phyloP scores from a whole-genome alignment of 1,139 yeast species.

The Suhomyces bokatorum region DNA sequence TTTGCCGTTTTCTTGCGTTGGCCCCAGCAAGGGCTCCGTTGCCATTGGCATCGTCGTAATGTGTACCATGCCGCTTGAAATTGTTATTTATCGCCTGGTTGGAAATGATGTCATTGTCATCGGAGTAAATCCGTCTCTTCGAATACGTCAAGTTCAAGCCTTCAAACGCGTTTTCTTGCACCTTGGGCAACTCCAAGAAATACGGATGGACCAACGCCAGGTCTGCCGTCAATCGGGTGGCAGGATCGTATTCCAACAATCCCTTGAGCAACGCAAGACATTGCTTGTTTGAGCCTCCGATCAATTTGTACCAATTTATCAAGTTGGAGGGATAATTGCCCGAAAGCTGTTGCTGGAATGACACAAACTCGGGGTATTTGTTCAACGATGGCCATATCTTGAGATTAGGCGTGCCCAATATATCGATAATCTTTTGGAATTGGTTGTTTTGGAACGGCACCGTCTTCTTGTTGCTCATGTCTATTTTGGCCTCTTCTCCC shows the following conservation, averaged over 20 bases:
- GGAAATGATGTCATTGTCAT: slow-evolving; percentile 65
- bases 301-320: slow-evolving; percentile 79
- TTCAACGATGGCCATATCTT: slow-evolving; percentile 76
- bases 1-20: slow-evolving; percentile 29
- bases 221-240: slow-evolving; percentile 65
- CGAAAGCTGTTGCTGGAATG: slow-evolving; percentile 50
- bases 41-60: slow-evolving; percentile 11
- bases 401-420: slow-evolving; percentile 81
- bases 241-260: slow-evolving; percentile 80
- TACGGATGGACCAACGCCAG: slow-evolving; percentile 75
- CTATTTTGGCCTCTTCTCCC: slow-evolving; percentile 97
- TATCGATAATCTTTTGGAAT: slow-evolving; percentile 83
- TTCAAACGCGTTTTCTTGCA: slow-evolving; percentile 69
- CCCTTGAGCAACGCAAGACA: slow-evolving; percentile 67
- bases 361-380: slow-evolving; percentile 81
- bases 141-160: slow-evolving; percentile 67
- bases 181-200: slow-evolving; percentile 68
- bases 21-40: slow-evolving; percentile 3
- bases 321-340: slow-evolving; percentile 68
- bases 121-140: slow-evolving; percentile 71
- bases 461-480: slow-evolving; percentile 71
- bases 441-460: slow-evolving; percentile 95
- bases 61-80: slow-evolving; percentile 27
- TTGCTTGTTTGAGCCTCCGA: slow-evolving; percentile 69
- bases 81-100: slow-evolving; percentile 19